Base-by-base conservation (phyloP, 176 grass and related monocot species). In the Cenchrus fungigraminus region DNA sequence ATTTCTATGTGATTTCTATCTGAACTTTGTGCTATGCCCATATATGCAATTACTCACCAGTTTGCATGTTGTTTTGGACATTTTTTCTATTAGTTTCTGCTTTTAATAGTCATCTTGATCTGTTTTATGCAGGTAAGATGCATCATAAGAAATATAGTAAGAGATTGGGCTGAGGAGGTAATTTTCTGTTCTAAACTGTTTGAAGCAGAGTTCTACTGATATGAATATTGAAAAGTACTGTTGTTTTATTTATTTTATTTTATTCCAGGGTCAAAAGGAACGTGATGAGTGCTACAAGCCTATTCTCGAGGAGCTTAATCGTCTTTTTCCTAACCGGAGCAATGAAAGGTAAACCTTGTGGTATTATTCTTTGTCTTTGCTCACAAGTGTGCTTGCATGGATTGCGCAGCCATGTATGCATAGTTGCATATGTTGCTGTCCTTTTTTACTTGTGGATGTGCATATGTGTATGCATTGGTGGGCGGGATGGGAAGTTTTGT, bases 91-190 rank as follows among this genome's bases (percentile, higher is more conserved):
- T 16, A 6, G 47, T 75, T 84, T 9, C 8, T 74, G 55, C 68
- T 54, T 83, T 12, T 63, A 20, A 64, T 20, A 71, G 58, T 77
- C 57, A 86, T 83, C 43, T 59, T 79, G 12, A 84, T 80, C 16
- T 76, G 40, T 57, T 64, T 86, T 54, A 60, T 96, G 63, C 87
- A 99, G 97, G 93, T 99, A 76, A 96, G 97, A 88, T 96, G 97
- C 25, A 96, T 96, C 62, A 83, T 99, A 89, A 91, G 97, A 87
- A 99, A 99, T 86, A 94, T 99, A 0, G 90, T 99, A 46, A 96
- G 97, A 82, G 97, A 99, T 79, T 99, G 97, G 97, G 91, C 91
- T 75, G 58, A 90, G 19, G 97, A 99, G 97, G 97, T 99, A 86
- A 83, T 86, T 82, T 81, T 73, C 37, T 70, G 46, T 82, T 29